Percentiles rank a stretch among this genome's conserved stretches.
Evolutionary conservation across 371 early-diverging fungal species (phyloP).

Genomic region (Rhizomucor pusillus): DNA sequence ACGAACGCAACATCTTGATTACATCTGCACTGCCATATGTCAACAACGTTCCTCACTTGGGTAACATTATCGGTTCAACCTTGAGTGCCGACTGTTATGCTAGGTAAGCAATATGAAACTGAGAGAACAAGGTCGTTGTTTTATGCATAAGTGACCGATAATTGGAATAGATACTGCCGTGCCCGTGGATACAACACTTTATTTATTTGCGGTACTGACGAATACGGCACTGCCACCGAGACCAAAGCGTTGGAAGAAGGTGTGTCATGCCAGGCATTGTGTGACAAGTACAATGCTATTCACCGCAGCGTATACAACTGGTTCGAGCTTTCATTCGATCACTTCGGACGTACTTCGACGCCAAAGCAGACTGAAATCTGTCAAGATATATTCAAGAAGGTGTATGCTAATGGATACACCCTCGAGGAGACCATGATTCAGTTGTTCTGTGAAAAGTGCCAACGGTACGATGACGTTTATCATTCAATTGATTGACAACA

Average conservation of each 20-base stretch:
- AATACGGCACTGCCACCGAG: slow-evolving; percentile 99
- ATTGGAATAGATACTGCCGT: slow-evolving; percentile 82
- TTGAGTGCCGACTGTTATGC: slow-evolving; percentile 98
- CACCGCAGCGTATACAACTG: slow-evolving; percentile 95
- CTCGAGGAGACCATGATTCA: slow-evolving; percentile 83
- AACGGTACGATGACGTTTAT: slow-evolving; percentile 54
- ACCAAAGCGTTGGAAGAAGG: slow-evolving; percentile 97
- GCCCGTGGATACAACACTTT: slow-evolving; percentile 88
- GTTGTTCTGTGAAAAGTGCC: slow-evolving; percentile 89
- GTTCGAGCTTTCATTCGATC: slow-evolving; percentile 96
- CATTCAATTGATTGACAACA: not conserved
- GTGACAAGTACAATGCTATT: slow-evolving; percentile 94
- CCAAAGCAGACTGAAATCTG: slow-evolving; percentile 88
- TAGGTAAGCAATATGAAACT: slow-evolving; percentile 44
- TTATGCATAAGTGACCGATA: not conserved
- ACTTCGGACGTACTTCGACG: slow-evolving; percentile 97
- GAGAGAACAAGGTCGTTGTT: not conserved
- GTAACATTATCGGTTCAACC: slow-evolving; percentile 99
- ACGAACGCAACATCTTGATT: slow-evolving; percentile 87
- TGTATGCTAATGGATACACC: slow-evolving; percentile 76
- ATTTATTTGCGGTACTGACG: slow-evolving; percentile 99
- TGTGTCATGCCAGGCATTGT: slow-evolving; percentile 88
- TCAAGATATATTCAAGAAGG: slow-evolving; percentile 90
- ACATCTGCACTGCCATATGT: slow-evolving; percentile 99
- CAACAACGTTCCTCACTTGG: slow-evolving; percentile 99